phyloP scores from a whole-genome alignment of 257 asterid genomes.

The Paraleonurus japonicus region DNA sequence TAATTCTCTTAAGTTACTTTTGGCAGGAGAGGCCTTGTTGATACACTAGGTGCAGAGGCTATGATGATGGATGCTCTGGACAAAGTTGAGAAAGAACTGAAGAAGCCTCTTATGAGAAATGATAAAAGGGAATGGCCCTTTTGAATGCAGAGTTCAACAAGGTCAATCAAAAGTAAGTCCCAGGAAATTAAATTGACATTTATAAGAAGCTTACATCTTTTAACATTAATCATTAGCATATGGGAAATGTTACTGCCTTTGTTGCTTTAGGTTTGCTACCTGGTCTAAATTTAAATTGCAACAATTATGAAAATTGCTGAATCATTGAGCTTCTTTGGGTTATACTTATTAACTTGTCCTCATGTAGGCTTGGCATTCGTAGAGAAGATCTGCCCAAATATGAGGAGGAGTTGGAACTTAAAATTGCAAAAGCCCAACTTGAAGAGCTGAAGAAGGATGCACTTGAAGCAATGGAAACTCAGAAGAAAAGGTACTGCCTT shows the following conservation, averaged over 20 bases:
- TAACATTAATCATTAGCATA: background rate
- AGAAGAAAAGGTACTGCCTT: constrained; percentile 64
- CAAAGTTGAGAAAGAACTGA: constrained; percentile 81
- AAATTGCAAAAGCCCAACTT: constrained; percentile 84
- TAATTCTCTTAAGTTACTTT: constrained; percentile 7
- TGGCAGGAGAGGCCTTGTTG: constrained; percentile 83
- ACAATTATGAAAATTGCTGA: constrained; percentile 16
- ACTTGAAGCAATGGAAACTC: constrained; percentile 91
- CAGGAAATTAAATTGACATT: constrained; percentile 6
- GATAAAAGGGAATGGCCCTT: constrained; percentile 90
- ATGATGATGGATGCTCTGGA: constrained; percentile 84
- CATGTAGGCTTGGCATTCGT: constrained; percentile 75
- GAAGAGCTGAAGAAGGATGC: constrained; percentile 86
- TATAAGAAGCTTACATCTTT: background rate
- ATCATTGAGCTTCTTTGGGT: constrained; percentile 11
- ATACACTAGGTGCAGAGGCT: constrained; percentile 79
- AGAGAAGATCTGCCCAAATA: constrained; percentile 78
- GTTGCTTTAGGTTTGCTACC: background rate
- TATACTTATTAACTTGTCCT: constrained; percentile 13
- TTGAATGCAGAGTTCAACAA: constrained; percentile 77
- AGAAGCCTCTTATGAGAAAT: constrained; percentile 83
- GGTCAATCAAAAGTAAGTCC: constrained; percentile 87
- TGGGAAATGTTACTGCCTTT: constrained; percentile 1
- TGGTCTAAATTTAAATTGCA: background rate
- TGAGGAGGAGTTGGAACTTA: constrained; percentile 81